Base-by-base conservation (phyloP, 1,284 basidiomycete species). In the Cerioporus squamosus region DNA sequence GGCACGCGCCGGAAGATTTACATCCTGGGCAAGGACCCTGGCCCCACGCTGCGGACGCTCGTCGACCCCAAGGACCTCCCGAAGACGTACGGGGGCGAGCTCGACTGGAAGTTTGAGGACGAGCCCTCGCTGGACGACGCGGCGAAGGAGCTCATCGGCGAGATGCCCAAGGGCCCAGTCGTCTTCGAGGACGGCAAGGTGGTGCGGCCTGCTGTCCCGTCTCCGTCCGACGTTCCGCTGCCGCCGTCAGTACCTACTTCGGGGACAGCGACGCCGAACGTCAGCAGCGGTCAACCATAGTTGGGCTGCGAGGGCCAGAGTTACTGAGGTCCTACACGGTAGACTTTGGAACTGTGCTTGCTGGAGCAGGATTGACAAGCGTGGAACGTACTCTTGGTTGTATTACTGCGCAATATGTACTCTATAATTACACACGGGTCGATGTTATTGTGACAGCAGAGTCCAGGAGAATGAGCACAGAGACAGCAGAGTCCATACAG, bases 1-100 rank as follows among this genome's bases (percentile, higher is more conserved):
- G 83, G 81, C 45, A 92, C 90, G 5, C 80, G 87, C 7, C 80
- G 79, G 60, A 92, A 92, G 75, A 83, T 92, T 20, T 82, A 88
- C 66, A 77, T 92, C 15, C 74, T 91, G 20, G 84, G 85, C 6
- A 81, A 79, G 53, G 81, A 86, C 58, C 79, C 82, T 3, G 81
- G 80, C 4, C 70, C 77, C 4, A 75, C 75, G 2, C 77, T 91
- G 0, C 74, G 77, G 15, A 76, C 77, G 31, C 72, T 91, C 45
- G 80, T 92, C 26, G 72, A 86, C 44, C 70, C 75, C 1, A 65
- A 79, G 44, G 76, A 91, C 64, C 75, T 93, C 36, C 91, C 91
- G 0, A 79, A 77, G 55, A 65, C 73, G 2, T 93, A 92, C 66
- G 90, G 91, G 5, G 88, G 88, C 17, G 77, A 82, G 58, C 73